A percentile compares a stretch with the other conserved stretches of the same genome.
phyloP scores from a whole-genome alignment of 345 rosid species.

The Lumnitzera racemosa region DNA sequence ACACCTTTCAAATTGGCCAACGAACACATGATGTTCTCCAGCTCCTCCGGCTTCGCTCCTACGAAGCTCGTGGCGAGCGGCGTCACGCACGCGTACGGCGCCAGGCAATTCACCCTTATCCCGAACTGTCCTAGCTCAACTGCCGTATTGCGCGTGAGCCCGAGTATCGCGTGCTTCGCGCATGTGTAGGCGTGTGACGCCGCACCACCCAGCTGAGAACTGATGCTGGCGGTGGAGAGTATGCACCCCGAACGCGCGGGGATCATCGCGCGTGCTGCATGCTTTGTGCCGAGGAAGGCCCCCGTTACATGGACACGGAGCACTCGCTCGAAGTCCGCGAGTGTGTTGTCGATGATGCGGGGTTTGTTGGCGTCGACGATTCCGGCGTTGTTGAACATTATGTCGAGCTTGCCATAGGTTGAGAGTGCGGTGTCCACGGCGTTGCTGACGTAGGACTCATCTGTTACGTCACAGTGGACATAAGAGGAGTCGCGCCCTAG shows the following conservation, averaged over 20 bases:
- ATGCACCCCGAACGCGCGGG: slow-evolving; percentile 26
- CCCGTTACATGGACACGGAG: slow-evolving; percentile 27
- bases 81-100: slow-evolving; percentile 35
- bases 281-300: slow-evolving; percentile 38
- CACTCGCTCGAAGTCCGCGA: slow-evolving; percentile 34
- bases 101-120: slow-evolving; percentile 39
- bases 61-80: slow-evolving; percentile 28
- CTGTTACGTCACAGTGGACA: slow-evolving; percentile 26
- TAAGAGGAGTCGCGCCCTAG: slow-evolving; percentile 17
- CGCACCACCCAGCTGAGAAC: slow-evolving; percentile 10
- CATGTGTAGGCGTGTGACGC: slow-evolving; percentile 35
- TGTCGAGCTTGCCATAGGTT: slow-evolving; percentile 32
- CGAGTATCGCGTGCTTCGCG: slow-evolving; percentile 43
- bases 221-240: slow-evolving; percentile 27
- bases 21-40: slow-evolving; percentile 18
- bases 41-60: slow-evolving; percentile 15
- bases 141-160: slow-evolving; percentile 38
- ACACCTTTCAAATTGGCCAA: slow-evolving; percentile 31
- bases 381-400: slow-evolving; percentile 43
- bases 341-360: slow-evolving; percentile 29
- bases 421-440: slow-evolving; percentile 24
- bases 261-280: slow-evolving; percentile 33
- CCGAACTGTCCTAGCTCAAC: slow-evolving; percentile 48
- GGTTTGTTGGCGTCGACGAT: slow-evolving; percentile 14
- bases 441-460: slow-evolving; percentile 20